Conservation (phyloP, 495 filamentous ascomycete genomes). For the Letharia lupina region DNA sequence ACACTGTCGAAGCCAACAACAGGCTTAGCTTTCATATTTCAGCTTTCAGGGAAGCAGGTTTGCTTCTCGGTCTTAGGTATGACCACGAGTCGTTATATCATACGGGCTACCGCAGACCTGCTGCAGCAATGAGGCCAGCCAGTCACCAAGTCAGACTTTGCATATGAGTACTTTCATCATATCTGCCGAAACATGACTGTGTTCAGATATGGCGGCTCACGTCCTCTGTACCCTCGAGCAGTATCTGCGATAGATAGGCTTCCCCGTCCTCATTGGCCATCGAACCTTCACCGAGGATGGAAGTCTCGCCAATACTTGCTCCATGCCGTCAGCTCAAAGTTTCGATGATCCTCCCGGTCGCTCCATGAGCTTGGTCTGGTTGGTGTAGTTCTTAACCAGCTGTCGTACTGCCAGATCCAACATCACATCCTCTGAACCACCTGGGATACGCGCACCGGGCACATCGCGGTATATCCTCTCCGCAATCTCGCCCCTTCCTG, state of each 20-base stretch:
- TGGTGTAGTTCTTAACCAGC: conserved; percentile 62
- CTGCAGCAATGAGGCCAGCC: no score
- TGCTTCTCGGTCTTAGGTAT: no score
- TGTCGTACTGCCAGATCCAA: conserved; percentile 63
- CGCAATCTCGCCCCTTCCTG: conserved; percentile 61
- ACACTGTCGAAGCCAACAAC: no score
- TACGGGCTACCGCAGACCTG: no score
- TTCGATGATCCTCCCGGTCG: conserved; percentile 31
- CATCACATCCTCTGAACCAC: conserved; percentile 68
- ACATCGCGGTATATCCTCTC: conserved; percentile 61
- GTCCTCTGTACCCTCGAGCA: no score
- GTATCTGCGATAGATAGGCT: neutral
- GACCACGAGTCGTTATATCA: no score
- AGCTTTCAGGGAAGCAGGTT: no score
- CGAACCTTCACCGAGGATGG: neutral
- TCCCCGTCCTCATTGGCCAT: neutral
- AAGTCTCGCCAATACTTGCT: neutral
- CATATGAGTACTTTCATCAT: no score
- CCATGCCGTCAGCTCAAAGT: conserved; percentile 8
- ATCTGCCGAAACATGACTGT: no score
- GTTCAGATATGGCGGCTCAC: no score
- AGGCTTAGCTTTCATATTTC: no score
- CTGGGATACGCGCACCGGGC: conserved; percentile 53
- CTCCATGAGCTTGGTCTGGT: conserved; percentile 53
- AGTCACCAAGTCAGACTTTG: no score